A percentile compares a stretch with the other conserved stretches of the same genome.
These are phyloP conservation scores for Cytospora leucostoma DNA, from an alignment of 2,329 filamentous ascomycete species.

Conservation along the genomic window DNA sequence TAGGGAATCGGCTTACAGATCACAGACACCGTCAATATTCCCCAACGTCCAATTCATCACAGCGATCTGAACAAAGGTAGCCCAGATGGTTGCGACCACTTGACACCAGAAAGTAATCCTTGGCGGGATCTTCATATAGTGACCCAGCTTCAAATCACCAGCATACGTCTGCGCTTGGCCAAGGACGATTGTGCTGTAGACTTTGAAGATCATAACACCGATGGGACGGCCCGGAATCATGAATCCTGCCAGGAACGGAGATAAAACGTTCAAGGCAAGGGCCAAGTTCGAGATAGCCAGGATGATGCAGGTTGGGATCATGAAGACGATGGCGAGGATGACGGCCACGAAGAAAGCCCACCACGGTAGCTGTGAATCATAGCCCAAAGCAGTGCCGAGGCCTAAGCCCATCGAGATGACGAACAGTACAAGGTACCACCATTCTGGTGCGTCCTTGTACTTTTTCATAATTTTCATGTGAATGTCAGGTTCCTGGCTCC, in stretches of 20 bases:
- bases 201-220: constrained; percentile 59
- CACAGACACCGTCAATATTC: constrained; percentile 53
- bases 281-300: constrained; percentile 54
- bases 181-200: constrained; percentile 45
- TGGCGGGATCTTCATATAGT: constrained; percentile 47
- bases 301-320: constrained; percentile 49
- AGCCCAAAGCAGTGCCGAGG: constrained; percentile 48
- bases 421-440: constrained; percentile 54
- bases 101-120: constrained; percentile 43
- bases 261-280: constrained; percentile 54
- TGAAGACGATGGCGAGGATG: constrained; percentile 48
- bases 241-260: constrained; percentile 58
- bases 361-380: constrained; percentile 52
- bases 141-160: constrained; percentile 40
- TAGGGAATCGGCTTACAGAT: constrained; percentile 34
- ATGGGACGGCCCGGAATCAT: constrained; percentile 59
- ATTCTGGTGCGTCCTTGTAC: constrained; percentile 54
- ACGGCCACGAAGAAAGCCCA: constrained; percentile 55
- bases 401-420: constrained; percentile 50
- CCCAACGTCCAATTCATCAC: constrained; percentile 48
- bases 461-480: constrained; percentile 55
- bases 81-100: constrained; percentile 45
- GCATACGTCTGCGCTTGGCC: constrained; percentile 40
- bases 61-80: constrained; percentile 48
- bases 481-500: constrained; percentile 51